Evolutionary conservation across 192 early-diverging fungal species (phyloP), one percentile per base, ranked within the genome.

Genomic region (Coemansia sp.): DNA sequence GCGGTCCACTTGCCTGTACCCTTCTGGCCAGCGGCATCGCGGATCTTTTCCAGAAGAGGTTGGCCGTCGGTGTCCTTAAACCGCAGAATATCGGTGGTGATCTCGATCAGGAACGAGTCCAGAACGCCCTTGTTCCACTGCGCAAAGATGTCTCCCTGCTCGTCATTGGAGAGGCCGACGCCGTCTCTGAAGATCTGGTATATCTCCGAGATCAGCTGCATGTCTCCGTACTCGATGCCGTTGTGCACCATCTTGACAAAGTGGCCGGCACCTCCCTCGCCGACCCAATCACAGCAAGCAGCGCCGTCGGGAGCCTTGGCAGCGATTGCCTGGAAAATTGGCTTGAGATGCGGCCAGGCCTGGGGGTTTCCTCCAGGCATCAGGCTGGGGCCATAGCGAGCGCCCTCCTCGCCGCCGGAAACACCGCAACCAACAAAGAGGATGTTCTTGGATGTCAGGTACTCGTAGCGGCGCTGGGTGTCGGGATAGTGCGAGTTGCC

Each of bases 211-310:
- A 99, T 93, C 84, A 99, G 90, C 85, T 98, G 96, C 96, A 99
- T 98, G 83, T 98, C 96, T 71, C 96, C 96, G 78, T 98, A 98
- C 84, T 98, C 96, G 68, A 98, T 98, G 75, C 95, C 95, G 83
- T 99, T 99, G 89, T 99, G 95, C 58, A 99, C 95, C 96, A 99
- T 97, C 89, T 99, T 99, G 86, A 99, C 95, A 84, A 96, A 99
- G 88, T 99, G 95, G 48, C 95, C 96, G 29, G 96, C 91, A 28
- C 96, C 96, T 55, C 89, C 89, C 72, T 96, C 94, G 70, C 96
- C 96, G 67, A 99, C 96, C 95, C 95, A 97, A 85, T 99, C 96
- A 77, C 96, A 99, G 88, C 96, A 99, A 30, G 96, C 89, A 34
- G 89, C 89, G 78, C 86, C 86, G 33, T 87, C 83, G 71, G 77